Conservation (phyloP, 2,329 filamentous ascomycete species). For the Nemania sp. region DNA sequence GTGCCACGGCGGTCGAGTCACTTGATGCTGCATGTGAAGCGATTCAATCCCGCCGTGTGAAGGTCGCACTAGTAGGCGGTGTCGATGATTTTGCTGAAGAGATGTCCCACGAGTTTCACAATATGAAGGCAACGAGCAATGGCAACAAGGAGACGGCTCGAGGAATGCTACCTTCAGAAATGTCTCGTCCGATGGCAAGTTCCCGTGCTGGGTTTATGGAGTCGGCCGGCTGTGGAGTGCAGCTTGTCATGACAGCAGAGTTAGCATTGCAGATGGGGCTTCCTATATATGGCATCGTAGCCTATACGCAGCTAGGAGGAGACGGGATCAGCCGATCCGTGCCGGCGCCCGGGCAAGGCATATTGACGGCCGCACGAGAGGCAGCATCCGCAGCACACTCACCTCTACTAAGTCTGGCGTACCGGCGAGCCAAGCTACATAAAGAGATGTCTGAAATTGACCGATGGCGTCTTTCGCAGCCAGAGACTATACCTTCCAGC, state of each 20-base stretch:
- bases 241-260: slow-evolving; percentile 97
- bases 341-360: slow-evolving; percentile 94
- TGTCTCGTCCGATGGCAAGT: slow-evolving; percentile 97
- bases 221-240: slow-evolving; percentile 96
- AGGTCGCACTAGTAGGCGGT: slow-evolving; percentile 95
- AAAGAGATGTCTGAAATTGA: slow-evolving; percentile 93
- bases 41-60: slow-evolving; percentile 96
- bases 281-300: slow-evolving; percentile 96
- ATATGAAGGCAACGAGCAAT: slow-evolving; percentile 98
- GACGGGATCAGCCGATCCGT: slow-evolving; percentile 99
- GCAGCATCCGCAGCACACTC: slow-evolving; percentile 89
- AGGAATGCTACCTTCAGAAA: slow-evolving; percentile 93
- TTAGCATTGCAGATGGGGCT: slow-evolving; percentile 98
- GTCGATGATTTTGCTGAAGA: slow-evolving; percentile 99
- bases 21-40: slow-evolving; percentile 98
- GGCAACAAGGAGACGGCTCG: slow-evolving; percentile 79
- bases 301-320: slow-evolving; percentile 92
- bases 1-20: slow-evolving; percentile 96
- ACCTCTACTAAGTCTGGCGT: slow-evolving; percentile 95
- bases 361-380: slow-evolving; percentile 94
- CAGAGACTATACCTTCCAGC: not conserved
- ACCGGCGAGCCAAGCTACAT: slow-evolving; percentile 93
- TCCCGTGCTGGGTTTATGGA: slow-evolving; percentile 99
- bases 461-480: slow-evolving; percentile 93
- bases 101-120: slow-evolving; percentile 98